Evolutionary conservation across 176 grass and related monocot species (phyloP).

Genomic region (Bonia amplexicaulis): DNA sequence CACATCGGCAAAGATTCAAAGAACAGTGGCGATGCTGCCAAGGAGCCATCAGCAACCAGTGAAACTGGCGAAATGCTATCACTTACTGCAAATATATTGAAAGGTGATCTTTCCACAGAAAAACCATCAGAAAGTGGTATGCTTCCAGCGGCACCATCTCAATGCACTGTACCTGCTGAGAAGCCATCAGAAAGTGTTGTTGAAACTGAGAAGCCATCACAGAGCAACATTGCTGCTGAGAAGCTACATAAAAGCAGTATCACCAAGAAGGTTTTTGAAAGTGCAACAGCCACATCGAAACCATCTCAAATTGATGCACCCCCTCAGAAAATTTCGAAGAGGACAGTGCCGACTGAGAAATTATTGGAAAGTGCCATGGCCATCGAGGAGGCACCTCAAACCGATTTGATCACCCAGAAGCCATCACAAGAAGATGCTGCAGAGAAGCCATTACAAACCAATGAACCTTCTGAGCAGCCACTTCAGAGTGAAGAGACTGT

Average conservation of each 20-base stretch:
- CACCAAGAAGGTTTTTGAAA: background rate
- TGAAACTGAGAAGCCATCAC: conserved; percentile 12
- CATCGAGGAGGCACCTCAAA: conserved; percentile 9
- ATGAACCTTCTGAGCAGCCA: conserved; percentile 23
- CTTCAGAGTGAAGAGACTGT: conserved; percentile 22
- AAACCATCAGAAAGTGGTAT: conserved; percentile 2
- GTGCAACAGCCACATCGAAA: background rate
- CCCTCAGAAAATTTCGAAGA: background rate
- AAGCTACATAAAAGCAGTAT: conserved; percentile 7
- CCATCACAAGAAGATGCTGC: background rate
- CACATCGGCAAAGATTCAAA: conserved; percentile 1
- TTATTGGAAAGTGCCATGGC: background rate
- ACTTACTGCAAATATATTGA: background rate
- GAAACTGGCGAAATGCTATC: background rate
- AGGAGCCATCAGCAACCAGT: background rate
- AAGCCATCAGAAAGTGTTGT: conserved; percentile 29
- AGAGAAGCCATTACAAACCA: conserved; percentile 27
- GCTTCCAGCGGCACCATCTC: background rate
- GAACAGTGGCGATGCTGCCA: background rate
- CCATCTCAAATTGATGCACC: conserved; percentile 20
- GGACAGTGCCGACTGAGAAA: background rate
- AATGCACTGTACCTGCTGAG: background rate
- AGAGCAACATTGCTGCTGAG: conserved; percentile 1
- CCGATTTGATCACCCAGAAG: background rate
- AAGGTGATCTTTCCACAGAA: conserved; percentile 1